Evolutionary conservation across 441 rosid genomes (phyloP).

Genomic region (Raphanus hybrid): DNA sequence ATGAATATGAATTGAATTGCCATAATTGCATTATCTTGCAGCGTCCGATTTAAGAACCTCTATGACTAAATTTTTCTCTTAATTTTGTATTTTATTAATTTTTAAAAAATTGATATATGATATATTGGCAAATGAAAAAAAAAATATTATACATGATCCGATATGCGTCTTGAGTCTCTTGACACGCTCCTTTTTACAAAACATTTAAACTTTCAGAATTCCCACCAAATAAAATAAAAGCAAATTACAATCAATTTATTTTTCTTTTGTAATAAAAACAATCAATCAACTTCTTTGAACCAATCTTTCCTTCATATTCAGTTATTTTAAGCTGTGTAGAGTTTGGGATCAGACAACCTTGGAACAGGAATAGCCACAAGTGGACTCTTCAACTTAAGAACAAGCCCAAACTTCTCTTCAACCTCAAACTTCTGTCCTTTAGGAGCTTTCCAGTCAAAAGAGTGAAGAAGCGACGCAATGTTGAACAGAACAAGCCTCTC

Average conservation of each 20-base stretch:
- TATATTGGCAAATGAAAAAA: not conserved
- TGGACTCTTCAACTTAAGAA: conserved; percentile 49
- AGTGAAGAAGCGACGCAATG: conserved; percentile 58
- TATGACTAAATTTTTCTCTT: no score
- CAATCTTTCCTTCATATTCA: not conserved
- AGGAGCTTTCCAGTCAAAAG: conserved; percentile 63
- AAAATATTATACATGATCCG: not conserved
- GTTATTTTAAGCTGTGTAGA: conserved; percentile 35
- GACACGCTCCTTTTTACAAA: no score
- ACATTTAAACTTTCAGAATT: conserved; percentile 3
- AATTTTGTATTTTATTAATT: no score
- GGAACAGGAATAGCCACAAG: conserved; percentile 53
- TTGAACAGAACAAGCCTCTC: conserved; percentile 53
- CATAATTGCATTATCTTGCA: not conserved
- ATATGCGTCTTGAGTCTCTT: no score
- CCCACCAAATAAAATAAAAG: not conserved
- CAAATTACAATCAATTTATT: not conserved
- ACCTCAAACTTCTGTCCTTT: conserved; percentile 45
- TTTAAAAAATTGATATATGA: not conserved
- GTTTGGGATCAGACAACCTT: conserved; percentile 37
- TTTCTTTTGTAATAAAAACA: not conserved
- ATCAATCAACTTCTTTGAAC: not conserved
- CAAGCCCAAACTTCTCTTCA: conserved; percentile 54
- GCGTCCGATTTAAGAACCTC: no score
- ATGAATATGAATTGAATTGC: not conserved